Evolutionary conservation across 805 yeast species (phyloP).

Genomic region (Yarrowia keelungensis): DNA sequence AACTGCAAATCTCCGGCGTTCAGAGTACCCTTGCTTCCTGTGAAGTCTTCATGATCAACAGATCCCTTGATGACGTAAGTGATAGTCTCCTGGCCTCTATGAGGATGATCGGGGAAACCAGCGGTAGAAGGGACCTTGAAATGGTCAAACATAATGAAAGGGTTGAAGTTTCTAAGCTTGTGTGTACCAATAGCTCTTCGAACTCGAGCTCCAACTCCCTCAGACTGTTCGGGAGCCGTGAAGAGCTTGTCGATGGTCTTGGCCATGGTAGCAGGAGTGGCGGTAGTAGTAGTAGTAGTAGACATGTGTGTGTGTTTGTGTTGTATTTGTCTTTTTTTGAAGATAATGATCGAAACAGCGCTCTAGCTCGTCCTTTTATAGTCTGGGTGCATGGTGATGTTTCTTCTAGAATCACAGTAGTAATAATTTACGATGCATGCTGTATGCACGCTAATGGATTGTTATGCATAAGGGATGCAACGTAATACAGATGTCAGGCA

Average conservation of each 20-base stretch:
- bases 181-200: conserved; percentile 73
- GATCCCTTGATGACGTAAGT: conserved; percentile 69
- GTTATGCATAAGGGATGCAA: background rate
- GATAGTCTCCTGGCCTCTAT: conserved; percentile 81
- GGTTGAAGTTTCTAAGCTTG: conserved; percentile 70
- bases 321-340: conserved; percentile 5
- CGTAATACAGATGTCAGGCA: background rate
- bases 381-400: background rate
- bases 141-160: conserved; percentile 54
- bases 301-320: conserved; percentile 6
- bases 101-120: conserved; percentile 83
- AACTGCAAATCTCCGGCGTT: conserved; percentile 85
- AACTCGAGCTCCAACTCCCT: conserved; percentile 86
- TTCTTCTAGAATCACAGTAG: conserved; percentile 3
- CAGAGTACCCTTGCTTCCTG: conserved; percentile 76
- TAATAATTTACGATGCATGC: background rate
- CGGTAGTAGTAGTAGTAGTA: conserved; percentile 3
- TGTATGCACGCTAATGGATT: background rate
- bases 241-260: conserved; percentile 16
- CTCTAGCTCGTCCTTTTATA: background rate
- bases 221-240: conserved; percentile 61
- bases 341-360: background rate
- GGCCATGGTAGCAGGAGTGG: conserved; percentile 8
- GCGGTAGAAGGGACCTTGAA: conserved; percentile 40
- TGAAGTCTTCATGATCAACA: conserved; percentile 82